Percentiles rank a stretch among this genome's conserved stretches.
phyloP scores from a whole-genome alignment of 2,329 filamentous ascomycete species.

The Apiospora sp. region DNA sequence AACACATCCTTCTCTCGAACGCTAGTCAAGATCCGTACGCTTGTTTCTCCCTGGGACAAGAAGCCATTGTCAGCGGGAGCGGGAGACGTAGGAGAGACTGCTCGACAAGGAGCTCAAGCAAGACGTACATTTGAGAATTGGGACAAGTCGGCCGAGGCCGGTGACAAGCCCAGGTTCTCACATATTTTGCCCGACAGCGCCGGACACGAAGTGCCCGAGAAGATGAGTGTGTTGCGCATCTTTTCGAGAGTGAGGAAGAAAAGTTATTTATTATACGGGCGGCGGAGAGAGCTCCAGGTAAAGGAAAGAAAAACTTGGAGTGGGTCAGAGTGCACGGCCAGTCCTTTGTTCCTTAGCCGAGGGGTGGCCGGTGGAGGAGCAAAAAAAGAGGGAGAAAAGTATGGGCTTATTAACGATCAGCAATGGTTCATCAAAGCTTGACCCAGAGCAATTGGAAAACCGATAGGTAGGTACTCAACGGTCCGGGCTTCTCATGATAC shows the following conservation, averaged over 20 bases:
- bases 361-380: background rate
- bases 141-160: conserved; percentile 70
- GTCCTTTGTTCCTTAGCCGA: conserved; percentile 27
- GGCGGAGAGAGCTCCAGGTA: conserved; percentile 37
- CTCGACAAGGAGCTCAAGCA: conserved; percentile 9
- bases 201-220: conserved; percentile 73
- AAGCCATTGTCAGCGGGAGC: conserved; percentile 31
- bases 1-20: conserved; percentile 99
- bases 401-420: background rate
- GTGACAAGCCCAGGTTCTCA: conserved; percentile 71
- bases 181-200: conserved; percentile 71
- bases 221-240: conserved; percentile 74
- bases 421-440: background rate
- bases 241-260: conserved; percentile 34
- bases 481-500: background rate
- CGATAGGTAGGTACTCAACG: background rate
- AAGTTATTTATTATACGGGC: conserved; percentile 31
- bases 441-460: background rate
- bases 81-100: conserved; percentile 2
- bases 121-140: conserved; percentile 73
- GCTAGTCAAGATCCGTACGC: conserved; percentile 73
- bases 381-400: background rate
- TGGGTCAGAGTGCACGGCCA: conserved; percentile 26
- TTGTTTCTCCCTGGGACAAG: conserved; percentile 68
- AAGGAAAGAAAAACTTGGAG: conserved; percentile 39